These are phyloP conservation scores for Rhododendron williamsianum DNA, from an alignment of 148 eudicot genomes.

Conservation along the genomic window DNA sequence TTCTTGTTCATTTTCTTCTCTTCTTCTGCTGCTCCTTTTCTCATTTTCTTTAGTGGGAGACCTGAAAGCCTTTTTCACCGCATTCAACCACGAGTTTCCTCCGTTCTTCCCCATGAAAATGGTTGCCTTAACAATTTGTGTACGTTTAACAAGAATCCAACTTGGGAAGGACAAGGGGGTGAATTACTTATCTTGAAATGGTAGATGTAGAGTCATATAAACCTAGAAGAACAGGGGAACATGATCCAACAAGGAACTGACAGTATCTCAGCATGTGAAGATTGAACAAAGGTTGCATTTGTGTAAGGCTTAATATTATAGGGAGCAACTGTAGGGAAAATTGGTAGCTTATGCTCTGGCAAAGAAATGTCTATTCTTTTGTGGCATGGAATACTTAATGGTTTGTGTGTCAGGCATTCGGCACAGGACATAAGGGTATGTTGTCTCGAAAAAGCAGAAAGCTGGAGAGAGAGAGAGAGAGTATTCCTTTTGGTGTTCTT, in stretches of 20 bases:
- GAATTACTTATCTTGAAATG: not conserved
- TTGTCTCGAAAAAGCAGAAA: constrained; percentile 21
- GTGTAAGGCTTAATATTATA: not conserved
- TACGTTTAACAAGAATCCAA: not conserved
- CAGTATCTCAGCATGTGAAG: not conserved
- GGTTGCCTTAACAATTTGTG: not conserved
- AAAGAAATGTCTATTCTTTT: constrained; percentile 17
- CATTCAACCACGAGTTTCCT: constrained; percentile 58
- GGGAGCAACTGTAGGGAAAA: not conserved
- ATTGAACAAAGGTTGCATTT: constrained; percentile 3
- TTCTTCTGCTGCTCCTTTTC: constrained; percentile 39
- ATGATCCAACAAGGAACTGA: constrained; percentile 11
- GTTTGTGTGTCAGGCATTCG: constrained; percentile 16
- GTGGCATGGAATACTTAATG: constrained; percentile 6
- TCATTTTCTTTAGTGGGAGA: constrained; percentile 47
- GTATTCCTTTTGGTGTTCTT: not conserved
- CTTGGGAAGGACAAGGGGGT: not conserved
- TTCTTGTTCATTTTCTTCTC: constrained; percentile 51
- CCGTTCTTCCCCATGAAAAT: constrained; percentile 52
- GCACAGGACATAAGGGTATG: constrained; percentile 10
- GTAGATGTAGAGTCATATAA: not conserved
- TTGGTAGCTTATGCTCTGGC: constrained; percentile 1
- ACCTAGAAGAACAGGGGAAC: not conserved
- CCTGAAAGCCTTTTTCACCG: constrained; percentile 60
- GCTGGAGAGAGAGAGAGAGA: constrained; percentile 7